phyloP scores from a whole-genome alignment of 1,139 yeast species.

The Pichia inconspicua region DNA sequence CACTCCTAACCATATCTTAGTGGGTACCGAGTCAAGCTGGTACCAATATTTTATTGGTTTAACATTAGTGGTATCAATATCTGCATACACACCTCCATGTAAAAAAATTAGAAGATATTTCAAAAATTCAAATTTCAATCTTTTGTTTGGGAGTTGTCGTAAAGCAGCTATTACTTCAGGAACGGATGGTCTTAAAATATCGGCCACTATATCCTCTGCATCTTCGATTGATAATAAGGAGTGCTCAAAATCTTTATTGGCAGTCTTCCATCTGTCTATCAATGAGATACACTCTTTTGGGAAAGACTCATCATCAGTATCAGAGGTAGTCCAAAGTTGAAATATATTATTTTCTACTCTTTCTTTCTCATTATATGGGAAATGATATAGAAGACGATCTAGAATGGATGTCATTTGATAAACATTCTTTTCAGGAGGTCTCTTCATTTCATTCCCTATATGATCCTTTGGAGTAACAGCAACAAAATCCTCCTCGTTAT shows the following conservation, averaged over 20 bases:
- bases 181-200: slow-evolving; percentile 42
- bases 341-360: slow-evolving; percentile 68
- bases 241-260: slow-evolving; percentile 56
- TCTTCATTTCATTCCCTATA: slow-evolving; percentile 3
- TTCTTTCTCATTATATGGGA: slow-evolving; percentile 55
- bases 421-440: slow-evolving; percentile 21
- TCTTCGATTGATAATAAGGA: slow-evolving; percentile 52
- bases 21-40: slow-evolving; percentile 11
- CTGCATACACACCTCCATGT: slow-evolving; percentile 70
- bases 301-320: slow-evolving; percentile 42
- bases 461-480: slow-evolving; percentile 4
- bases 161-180: slow-evolving; percentile 60
- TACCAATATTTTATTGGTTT: slow-evolving; percentile 43
- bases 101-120: slow-evolving; percentile 58
- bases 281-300: slow-evolving; percentile 40
- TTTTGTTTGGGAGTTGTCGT: slow-evolving; percentile 50
- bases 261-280: slow-evolving; percentile 44
- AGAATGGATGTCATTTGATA: slow-evolving; percentile 28
- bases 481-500: neutral
- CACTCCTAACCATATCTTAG: slow-evolving; percentile 45
- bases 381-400: slow-evolving; percentile 44
- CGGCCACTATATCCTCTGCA: slow-evolving; percentile 48
- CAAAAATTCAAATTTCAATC: slow-evolving; percentile 64
- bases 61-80: slow-evolving; percentile 56
- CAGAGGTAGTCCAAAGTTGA: slow-evolving; percentile 84